These are phyloP conservation scores for Pterocarpus santalinus DNA, from an alignment of 306 rosid genomes.

Conservation along the genomic window DNA sequence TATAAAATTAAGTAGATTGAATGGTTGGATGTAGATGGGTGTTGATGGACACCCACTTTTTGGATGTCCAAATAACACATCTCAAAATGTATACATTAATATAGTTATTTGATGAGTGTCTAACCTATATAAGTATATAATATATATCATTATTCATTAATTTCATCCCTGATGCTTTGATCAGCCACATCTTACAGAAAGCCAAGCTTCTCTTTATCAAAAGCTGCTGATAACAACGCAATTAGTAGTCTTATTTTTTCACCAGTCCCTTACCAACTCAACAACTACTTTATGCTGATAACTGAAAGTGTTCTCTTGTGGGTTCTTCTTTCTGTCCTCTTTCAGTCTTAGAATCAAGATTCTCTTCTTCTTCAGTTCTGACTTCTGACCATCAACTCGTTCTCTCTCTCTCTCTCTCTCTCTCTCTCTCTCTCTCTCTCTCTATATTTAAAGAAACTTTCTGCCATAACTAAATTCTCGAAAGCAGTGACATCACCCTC, in stretches of 20 bases:
- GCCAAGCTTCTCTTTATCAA: not conserved
- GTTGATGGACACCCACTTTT: no score
- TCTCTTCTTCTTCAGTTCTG: constrained; percentile 31
- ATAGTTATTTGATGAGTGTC: no score
- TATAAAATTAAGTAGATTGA: no score
- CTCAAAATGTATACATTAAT: no score
- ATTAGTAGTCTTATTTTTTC: not conserved
- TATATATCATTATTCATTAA: no score
- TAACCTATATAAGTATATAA: no score
- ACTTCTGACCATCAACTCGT: constrained; percentile 30
- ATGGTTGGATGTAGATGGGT: no score
- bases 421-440: not conserved
- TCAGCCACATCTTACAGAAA: not conserved
- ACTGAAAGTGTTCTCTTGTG: constrained; percentile 19
- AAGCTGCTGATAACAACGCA: not conserved
- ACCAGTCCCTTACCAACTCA: not conserved
- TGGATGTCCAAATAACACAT: no score
- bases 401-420: not conserved
- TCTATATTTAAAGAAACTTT: constrained; percentile 5
- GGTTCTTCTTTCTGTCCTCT: constrained; percentile 39
- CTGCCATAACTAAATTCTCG: not conserved
- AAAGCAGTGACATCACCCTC: not conserved
- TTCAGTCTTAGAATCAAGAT: constrained; percentile 19
- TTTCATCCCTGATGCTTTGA: not conserved
- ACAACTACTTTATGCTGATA: constrained; percentile 12